These are phyloP conservation scores for Populus alba DNA, from an alignment of 345 rosid species.

Conservation along the genomic window DNA sequence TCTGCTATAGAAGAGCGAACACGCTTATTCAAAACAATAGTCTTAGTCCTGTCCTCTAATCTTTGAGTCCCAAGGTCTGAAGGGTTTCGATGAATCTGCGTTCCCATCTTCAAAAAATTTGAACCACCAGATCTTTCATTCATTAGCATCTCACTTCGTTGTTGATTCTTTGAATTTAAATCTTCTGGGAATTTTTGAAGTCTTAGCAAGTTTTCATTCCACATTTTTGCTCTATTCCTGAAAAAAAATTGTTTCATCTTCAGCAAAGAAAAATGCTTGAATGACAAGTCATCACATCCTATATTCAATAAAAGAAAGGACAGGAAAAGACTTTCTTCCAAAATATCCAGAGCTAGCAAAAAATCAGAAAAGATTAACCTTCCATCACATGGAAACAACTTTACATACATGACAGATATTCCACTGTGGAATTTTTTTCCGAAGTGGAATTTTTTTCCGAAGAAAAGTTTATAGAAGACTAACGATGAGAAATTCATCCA, in stretches of 20 bases:
- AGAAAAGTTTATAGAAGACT: neutral
- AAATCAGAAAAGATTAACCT: neutral
- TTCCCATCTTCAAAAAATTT: slow-evolving; percentile 37
- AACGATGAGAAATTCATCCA: slow-evolving; percentile 1
- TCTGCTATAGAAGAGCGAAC: slow-evolving; percentile 51
- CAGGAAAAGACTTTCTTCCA: neutral
- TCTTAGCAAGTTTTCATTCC: slow-evolving; percentile 37
- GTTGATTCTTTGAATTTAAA: slow-evolving; percentile 41
- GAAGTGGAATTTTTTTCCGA: too few relatives aligned
- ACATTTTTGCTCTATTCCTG: slow-evolving; percentile 44
- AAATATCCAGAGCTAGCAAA: neutral
- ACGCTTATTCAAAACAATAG: slow-evolving; percentile 44
- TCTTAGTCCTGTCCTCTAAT: slow-evolving; percentile 52
- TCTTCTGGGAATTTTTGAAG: slow-evolving; percentile 36
- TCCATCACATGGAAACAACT: slow-evolving; percentile 14
- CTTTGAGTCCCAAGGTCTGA: slow-evolving; percentile 44
- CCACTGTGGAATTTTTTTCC: neutral
- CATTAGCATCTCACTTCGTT: slow-evolving; percentile 35
- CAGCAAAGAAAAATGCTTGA: slow-evolving; percentile 4
- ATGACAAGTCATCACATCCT: neutral
- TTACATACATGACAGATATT: neutral
- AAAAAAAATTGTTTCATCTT: slow-evolving; percentile 5
- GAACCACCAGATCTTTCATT: slow-evolving; percentile 43
- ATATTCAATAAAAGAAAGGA: neutral
- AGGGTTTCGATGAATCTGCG: slow-evolving; percentile 40